These are phyloP conservation scores for Solanum appendiculatum DNA, from an alignment of 257 asterid species.

Conservation along the genomic window DNA sequence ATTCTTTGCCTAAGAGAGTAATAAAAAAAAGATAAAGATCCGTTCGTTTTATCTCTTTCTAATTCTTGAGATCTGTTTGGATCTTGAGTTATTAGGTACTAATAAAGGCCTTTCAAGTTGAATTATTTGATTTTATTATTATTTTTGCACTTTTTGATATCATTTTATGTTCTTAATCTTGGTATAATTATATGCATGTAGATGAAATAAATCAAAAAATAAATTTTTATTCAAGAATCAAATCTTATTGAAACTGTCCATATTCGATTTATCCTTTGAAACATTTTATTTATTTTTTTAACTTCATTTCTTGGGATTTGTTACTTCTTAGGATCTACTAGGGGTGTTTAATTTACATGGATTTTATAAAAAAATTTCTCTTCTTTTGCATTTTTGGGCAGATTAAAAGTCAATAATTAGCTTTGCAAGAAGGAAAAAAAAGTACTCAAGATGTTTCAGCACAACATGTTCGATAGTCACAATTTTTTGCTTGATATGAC, in stretches of 20 bases:
- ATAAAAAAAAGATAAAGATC: not conserved
- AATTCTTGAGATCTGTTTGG: not conserved
- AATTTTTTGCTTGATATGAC: conserved; percentile 49
- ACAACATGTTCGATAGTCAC: conserved; percentile 58
- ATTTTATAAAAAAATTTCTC: no score
- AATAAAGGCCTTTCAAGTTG: not conserved
- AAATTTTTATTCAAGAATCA: not conserved
- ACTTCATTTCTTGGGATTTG: not conserved
- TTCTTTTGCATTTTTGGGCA: not conserved
- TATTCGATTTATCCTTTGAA: not conserved
- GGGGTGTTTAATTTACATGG: not conserved
- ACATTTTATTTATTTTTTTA: not conserved
- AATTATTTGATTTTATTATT: not conserved
- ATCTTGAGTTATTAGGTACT: not conserved
- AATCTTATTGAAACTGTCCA: not conserved
- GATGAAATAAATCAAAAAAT: not conserved
- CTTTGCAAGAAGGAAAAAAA: not conserved
- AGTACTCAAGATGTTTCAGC: conserved; percentile 44
- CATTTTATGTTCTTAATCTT: not conserved
- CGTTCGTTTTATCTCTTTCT: not conserved
- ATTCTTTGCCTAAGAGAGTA: not conserved
- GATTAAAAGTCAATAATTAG: not conserved
- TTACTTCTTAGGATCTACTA: not conserved
- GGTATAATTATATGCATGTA: not conserved
- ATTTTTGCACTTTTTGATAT: not conserved